Base-by-base conservation (phyloP, 176 grass and related monocot genomes). In the Oryza nivara region DNA sequence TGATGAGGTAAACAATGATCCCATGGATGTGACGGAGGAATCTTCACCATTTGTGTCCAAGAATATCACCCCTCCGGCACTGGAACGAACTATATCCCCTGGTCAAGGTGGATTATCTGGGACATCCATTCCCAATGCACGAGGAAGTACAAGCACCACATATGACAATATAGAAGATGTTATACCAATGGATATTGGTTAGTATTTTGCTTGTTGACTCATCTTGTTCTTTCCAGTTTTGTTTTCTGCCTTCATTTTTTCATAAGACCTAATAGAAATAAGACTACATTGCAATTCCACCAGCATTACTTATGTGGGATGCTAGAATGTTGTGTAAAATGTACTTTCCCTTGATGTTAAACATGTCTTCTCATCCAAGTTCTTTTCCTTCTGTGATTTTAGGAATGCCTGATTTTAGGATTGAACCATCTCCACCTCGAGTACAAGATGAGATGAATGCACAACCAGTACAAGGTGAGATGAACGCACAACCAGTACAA, bases 341-440 rank as follows among this genome's bases (percentile, higher is more conserved):
- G 7, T 36, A 20, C 35, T 75, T 79, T 32, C 10, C 72, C 36
- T 73, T 9, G 68, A 76, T 81, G 72, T 23, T 20, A 30, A 66
- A 61, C 56, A 60, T 8, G 64, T 28, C 52, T 44, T 4, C 25
- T 80, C 43, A 81, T 77, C 34, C 6, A 76, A 51, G 61, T 78
- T 76, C 3, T 46, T 68, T 41, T 74, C 15, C 5, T 83, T 60
- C 13, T 68, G 20, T 79, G 6, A 47, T 86, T 86, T 70, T 68
- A 92, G 91, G 46, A 9, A 5, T 79, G 30, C 90, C 52, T 71
- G 67, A 67, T 56, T 83, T 88, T 25, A 38, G 5, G 74, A 75
- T 95, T 34, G 51, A 76, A 85, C 93, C 91, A 82, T 94, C 93
- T 79, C 95, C 90, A 68, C 81, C 82, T 71, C 88, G 73, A 56